Base-by-base conservation (phyloP, 1,284 basidiomycete genomes). In the Ceratobasidium sp. region DNA sequence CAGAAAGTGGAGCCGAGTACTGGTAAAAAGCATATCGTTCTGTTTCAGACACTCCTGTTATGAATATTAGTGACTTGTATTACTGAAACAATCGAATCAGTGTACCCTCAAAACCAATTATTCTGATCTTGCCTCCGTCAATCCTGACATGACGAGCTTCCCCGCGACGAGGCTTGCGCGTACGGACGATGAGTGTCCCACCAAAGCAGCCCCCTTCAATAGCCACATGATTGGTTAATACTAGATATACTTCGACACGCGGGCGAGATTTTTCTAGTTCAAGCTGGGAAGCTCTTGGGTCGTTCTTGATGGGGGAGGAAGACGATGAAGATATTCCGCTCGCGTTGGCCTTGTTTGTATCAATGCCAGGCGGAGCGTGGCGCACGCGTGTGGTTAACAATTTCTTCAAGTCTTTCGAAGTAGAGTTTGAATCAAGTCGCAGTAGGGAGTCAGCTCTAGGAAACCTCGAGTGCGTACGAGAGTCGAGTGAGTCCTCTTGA, bases 11-110 rank as follows among this genome's bases (percentile, higher is more conserved):
- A 20, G 90, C 88, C 5, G 93, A 90, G 82, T 91, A 91, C 82
- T 96, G 95, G 84, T 95, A 97, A 86, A 98, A 97, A 23, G 94
- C 92, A 84, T 95, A 92, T n/a, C 93, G 88, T 73, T 90, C 87
- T 79, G 89, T 87, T 53, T 89, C 87, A 0, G 90, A 87, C 68
- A 94, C 88, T 78, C 89, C 87, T 86, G 80, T 28, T 63, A 15
- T 7, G 18, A 18, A 33, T 3, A 1, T 5, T 28, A 55, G 39
- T 3, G 58, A 46, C n/a, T 56, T 56, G 15, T 40, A 40, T 42
- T 7, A 23, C 18, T 39, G 75, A 78, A 18, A 39, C 15, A 26
- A 53, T 60, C n/a, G n/a, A 53, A n/a, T 18, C 53, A 58, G 80
- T 84, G 80, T 67, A 88, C 90, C 91, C 86, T 98, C 97, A 83